These are phyloP conservation scores for Oryza meridionalis DNA, from an alignment of 176 grass and related monocot genomes.

Conservation along the genomic window DNA sequence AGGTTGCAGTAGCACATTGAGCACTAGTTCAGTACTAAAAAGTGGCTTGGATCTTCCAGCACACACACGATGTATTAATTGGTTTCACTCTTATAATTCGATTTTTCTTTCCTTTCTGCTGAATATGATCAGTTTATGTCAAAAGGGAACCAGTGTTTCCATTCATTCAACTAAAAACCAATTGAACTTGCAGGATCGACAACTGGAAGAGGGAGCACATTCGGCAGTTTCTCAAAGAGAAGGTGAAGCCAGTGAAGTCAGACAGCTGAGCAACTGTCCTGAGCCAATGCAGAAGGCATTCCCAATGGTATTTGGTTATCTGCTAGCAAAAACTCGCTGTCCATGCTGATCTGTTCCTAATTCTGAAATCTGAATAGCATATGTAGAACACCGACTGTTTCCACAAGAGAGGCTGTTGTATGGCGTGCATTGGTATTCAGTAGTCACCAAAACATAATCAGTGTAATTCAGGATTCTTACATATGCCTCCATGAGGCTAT, in stretches of 20 bases:
- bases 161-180: slow-evolving; percentile 21
- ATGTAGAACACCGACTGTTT: slow-evolving; percentile 8
- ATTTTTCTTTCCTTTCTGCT: neutral
- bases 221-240: slow-evolving; percentile 82
- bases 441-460: neutral
- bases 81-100: neutral
- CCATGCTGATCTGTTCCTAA: neutral
- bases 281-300: neutral
- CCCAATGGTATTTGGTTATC: neutral
- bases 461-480: neutral
- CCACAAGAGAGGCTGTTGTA: neutral
- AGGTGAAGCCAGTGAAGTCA: slow-evolving; percentile 63
- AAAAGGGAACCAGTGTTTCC: neutral
- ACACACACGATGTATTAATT: neutral
- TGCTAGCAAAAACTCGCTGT: slow-evolving; percentile 1
- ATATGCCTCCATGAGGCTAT: neutral
- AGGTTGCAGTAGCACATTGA: neutral
- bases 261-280: slow-evolving; percentile 36
- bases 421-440: neutral
- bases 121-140: neutral
- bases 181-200: slow-evolving; percentile 73
- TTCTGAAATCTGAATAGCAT: neutral
- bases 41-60: neutral
- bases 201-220: slow-evolving; percentile 99
- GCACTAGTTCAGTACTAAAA: slow-evolving; percentile 21